Percentiles rank a stretch among this genome's conserved stretches.
These are phyloP conservation scores for Candida sphagnicola DNA, from an alignment of 805 yeast genomes.

Conservation along the genomic window DNA sequence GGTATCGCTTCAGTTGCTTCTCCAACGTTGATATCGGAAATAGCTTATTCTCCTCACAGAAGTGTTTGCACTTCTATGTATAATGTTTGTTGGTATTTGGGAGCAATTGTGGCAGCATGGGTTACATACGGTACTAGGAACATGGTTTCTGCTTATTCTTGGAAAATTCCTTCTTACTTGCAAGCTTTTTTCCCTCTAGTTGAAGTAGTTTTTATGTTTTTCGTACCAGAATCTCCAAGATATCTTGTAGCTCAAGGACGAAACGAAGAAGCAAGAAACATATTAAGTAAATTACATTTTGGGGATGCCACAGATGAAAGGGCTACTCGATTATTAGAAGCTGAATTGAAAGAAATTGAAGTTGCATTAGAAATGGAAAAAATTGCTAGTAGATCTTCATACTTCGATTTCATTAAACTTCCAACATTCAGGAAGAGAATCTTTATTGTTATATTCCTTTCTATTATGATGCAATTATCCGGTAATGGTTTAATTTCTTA, in stretches of 20 bases:
- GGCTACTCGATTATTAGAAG: constrained; percentile 26
- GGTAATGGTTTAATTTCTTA: constrained; percentile 53
- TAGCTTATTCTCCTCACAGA: constrained; percentile 47
- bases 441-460: constrained; percentile 29
- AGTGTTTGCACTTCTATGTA: constrained; percentile 40
- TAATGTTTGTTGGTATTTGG: constrained; percentile 51
- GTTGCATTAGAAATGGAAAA: constrained; percentile 40
- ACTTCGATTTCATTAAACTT: constrained; percentile 35
- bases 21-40: constrained; percentile 49
- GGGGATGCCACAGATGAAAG: constrained; percentile 29
- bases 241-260: constrained; percentile 38
- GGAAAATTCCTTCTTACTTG: constrained; percentile 54
- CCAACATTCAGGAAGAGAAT: constrained; percentile 41
- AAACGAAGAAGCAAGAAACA: constrained; percentile 37
- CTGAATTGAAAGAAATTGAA: constrained; percentile 37
- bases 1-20: constrained; percentile 39
- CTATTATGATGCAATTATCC: constrained; percentile 40
- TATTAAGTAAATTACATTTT: constrained; percentile 39
- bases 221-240: constrained; percentile 51
- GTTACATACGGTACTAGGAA: constrained; percentile 44
- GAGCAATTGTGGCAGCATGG: constrained; percentile 53
- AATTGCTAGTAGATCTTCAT: constrained; percentile 25
- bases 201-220: constrained; percentile 32
- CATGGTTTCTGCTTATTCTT: constrained; percentile 31
- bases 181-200: constrained; percentile 45